Evolutionary conservation across 306 rosid species (phyloP).

Genomic region (Pyrus pyrifolia): DNA sequence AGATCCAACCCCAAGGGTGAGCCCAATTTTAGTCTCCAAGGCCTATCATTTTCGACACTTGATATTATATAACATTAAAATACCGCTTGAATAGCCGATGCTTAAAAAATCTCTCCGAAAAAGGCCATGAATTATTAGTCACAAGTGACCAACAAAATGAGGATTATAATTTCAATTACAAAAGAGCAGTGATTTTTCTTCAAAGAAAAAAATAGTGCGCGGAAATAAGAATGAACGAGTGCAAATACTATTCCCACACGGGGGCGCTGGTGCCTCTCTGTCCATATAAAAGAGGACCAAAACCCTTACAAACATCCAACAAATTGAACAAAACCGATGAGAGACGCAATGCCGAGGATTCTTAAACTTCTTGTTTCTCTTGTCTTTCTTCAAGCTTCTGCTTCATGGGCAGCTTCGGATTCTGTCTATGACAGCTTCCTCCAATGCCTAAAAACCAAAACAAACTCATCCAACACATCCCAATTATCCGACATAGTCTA

Average conservation of each 20-base stretch:
- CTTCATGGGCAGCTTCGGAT: constrained; percentile 25
- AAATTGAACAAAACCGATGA: neutral
- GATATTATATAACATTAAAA: no score
- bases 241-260: neutral
- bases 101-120: no score
- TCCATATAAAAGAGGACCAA: neutral
- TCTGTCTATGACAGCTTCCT: constrained; percentile 40
- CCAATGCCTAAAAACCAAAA: constrained; percentile 37
- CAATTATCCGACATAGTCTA: constrained; percentile 28
- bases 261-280: neutral
- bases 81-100: no score
- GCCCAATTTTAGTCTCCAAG: no score
- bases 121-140: no score
- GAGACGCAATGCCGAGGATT: neutral
- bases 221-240: no score
- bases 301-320: neutral
- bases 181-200: no score
- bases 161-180: no score
- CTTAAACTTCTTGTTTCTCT: constrained; percentile 14
- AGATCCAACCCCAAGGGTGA: no score
- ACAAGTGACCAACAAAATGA: no score
- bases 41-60: no score
- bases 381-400: constrained; percentile 18
- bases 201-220: no score
- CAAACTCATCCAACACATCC: constrained; percentile 10